Evolutionary conservation across 2,329 filamentous ascomycete genomes (phyloP), one percentile per base, ranked within the genome.

Genomic region (Colletotrichum echinochloae): DNA sequence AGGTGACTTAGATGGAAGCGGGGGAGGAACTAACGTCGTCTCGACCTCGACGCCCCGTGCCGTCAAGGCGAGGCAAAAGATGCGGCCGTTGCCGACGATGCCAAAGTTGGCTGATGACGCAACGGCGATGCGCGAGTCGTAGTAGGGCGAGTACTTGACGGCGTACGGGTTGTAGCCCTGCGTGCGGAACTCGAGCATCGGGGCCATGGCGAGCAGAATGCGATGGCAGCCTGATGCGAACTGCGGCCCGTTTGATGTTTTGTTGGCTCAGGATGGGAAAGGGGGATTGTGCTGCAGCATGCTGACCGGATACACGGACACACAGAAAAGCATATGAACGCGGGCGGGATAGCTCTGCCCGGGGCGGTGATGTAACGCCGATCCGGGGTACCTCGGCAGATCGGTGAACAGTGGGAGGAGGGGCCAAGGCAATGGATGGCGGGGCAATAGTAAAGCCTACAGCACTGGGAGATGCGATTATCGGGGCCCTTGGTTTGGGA

Each of bases 121-220:
- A 76, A 98, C 94, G 67, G 95, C 95, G 74, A 99, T 90, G 73
- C 95, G 91, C 74, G 93, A 96, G 84, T 98, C 96, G 84, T 97
- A 97, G 85, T 98, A 99, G 8, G 96, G 96, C 66, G 95, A 98
- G 86, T 98, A 99, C 83, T 98, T 97, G 82, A 98, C 94, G 75
- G 93, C 94, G 83, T 97, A 98, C 77, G 95, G 95, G 81, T 98
- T 97, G 87, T 90, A 98, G 77, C 96, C 96, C 79, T 94, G 88
- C 28, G 96, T 98, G 74, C 93, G 92, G 83, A 93, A 98, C 83
- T 98, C 94, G 76, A 98, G 91, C 94, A 98, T 98, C 46, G 81
- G 60, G 35, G 82, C 81, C 83, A 84, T 84, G 66, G 70, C 75
- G 57, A 52, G 68, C 46, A 46, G 57, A 16, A 37, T 55, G 30